These are phyloP conservation scores for Carex littledalei DNA, from an alignment of 176 grass and related monocot genomes.

Conservation along the genomic window DNA sequence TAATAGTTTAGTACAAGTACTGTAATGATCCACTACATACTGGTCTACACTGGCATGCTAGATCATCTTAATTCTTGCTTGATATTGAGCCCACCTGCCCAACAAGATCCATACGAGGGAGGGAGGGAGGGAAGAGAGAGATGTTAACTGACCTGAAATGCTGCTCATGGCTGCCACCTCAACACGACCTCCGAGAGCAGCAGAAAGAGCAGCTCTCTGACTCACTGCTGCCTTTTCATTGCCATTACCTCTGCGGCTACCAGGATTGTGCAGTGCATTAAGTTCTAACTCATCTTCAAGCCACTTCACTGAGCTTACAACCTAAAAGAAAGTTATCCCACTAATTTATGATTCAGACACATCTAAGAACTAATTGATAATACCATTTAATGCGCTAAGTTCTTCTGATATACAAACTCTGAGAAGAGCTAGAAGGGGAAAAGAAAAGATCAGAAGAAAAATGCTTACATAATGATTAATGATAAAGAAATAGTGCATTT, in stretches of 20 bases:
- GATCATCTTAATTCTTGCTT: background rate
- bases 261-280: conserved; percentile 88
- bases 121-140: background rate
- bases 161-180: conserved; percentile 89
- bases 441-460: background rate
- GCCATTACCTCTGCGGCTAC: conserved; percentile 67
- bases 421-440: background rate
- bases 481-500: background rate
- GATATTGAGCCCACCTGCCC: background rate
- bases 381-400: background rate
- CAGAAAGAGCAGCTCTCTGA: conserved; percentile 92
- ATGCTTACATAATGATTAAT: background rate
- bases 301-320: conserved; percentile 99
- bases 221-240: conserved; percentile 85
- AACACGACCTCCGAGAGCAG: conserved; percentile 92
- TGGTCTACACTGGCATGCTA: background rate
- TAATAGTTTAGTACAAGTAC: background rate
- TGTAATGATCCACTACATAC: background rate
- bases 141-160: conserved; percentile 79
- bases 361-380: background rate
- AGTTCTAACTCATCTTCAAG: conserved; percentile 99
- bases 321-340: conserved; percentile 50
- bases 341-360: background rate
- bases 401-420: background rate
- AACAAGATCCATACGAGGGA: background rate